Percentiles rank a stretch among this genome's conserved stretches.
phyloP scores from a whole-genome alignment of 352 stramenopile genomes.

The Phytophthora melonis region DNA sequence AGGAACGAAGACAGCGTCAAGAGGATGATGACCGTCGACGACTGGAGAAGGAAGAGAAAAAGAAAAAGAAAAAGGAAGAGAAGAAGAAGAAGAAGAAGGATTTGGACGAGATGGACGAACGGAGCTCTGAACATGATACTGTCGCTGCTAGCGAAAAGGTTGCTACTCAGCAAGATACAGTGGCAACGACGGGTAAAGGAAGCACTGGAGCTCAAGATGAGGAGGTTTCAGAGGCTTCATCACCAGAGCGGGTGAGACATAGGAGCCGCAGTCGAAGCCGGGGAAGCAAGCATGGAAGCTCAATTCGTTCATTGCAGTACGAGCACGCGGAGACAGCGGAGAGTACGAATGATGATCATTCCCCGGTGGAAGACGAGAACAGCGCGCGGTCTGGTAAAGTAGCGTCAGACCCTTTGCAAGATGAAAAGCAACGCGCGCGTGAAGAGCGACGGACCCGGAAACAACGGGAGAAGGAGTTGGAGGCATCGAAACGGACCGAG shows the following conservation, averaged over 20 bases:
- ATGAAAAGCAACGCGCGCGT: conserved; percentile 26
- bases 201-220: neutral
- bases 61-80: conserved; percentile 18
- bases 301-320: neutral
- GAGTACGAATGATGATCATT: conserved; percentile 18
- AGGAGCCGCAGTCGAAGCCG: conserved; percentile 24
- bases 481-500: conserved; percentile 12
- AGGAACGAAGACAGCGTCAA: conserved; percentile 26
- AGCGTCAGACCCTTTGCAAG: neutral
- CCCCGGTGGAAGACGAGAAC: neutral
- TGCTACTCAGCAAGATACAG: neutral
- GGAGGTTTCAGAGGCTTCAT: conserved; percentile 17
- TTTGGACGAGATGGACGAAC: neutral
- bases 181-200: neutral
- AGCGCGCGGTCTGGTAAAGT: neutral
- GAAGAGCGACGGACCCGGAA: conserved; percentile 35
- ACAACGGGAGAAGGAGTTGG: conserved; percentile 32
- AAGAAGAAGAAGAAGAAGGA: conserved; percentile 23
- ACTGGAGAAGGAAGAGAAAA: conserved; percentile 21
- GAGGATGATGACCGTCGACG: conserved; percentile 22
- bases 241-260: conserved; percentile 13
- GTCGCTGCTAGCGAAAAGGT: neutral
- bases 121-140: conserved; percentile 2
- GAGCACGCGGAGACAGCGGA: neutral
- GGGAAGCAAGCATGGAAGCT: conserved; percentile 17